Conservation (phyloP, 306 rosid genomes). For the Rubus parviflorus region DNA sequence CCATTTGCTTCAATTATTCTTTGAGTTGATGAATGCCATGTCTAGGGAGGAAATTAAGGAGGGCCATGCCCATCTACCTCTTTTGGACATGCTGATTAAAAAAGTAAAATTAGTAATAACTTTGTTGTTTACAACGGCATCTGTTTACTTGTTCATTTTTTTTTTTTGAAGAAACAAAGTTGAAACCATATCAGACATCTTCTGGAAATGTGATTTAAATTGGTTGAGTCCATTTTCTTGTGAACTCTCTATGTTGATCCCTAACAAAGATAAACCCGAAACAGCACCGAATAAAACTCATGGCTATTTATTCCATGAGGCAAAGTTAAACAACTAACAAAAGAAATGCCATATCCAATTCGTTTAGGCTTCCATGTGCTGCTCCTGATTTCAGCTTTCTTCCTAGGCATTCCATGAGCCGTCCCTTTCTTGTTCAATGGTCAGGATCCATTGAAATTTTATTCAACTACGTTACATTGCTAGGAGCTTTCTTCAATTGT, state of each 20-base stretch:
- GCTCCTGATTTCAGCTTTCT: not conserved
- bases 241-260: not conserved
- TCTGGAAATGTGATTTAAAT: not conserved
- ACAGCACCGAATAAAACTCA: not conserved
- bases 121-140: not conserved
- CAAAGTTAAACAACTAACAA: not conserved
- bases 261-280: not conserved
- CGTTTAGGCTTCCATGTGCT: no score
- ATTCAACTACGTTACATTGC: not conserved
- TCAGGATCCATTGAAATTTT: not conserved
- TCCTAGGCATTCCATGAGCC: not conserved
- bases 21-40: not conserved
- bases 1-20: not conserved
- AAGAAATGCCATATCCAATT: not conserved
- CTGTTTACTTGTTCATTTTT: not conserved
- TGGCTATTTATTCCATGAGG: not conserved
- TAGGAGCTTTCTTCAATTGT: not conserved
- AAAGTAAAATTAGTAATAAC: not conserved
- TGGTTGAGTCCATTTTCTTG: not conserved
- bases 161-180: not conserved
- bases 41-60: not conserved
- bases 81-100: not conserved
- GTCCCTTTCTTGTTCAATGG: not conserved
- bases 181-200: not conserved
- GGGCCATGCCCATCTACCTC: not conserved